These are phyloP conservation scores for Globisporangium sylvaticum DNA, from an alignment of 352 stramenopile species.

Conservation along the genomic window DNA sequence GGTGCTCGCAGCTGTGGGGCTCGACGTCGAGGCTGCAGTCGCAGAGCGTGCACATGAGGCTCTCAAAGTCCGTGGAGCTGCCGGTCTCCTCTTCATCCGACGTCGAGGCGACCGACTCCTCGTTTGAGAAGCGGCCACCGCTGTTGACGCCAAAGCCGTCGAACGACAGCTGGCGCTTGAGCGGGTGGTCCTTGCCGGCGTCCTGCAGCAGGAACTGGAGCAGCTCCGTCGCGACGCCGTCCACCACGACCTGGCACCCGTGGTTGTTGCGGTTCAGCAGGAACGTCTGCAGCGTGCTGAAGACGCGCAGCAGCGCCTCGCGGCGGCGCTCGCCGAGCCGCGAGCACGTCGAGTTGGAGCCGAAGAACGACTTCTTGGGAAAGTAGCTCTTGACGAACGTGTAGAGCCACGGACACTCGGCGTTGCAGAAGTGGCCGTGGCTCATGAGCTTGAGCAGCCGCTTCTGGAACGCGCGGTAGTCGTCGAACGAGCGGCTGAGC, in stretches of 20 bases:
- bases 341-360: neutral
- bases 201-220: constrained; percentile 16
- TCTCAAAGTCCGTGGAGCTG: constrained; percentile 10
- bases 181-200: constrained; percentile 1
- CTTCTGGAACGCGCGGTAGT: constrained; percentile 32
- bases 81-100: constrained; percentile 20
- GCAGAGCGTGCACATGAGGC: constrained; percentile 11
- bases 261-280: constrained; percentile 34
- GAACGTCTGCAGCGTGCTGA: constrained; percentile 35
- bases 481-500: constrained; percentile 17
- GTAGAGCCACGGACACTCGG: constrained; percentile 42
- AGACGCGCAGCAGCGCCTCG: constrained; percentile 21
- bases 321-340: constrained; percentile 17
- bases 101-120: constrained; percentile 17
- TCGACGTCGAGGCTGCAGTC: constrained; percentile 10
- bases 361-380: constrained; percentile 25
- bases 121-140: constrained; percentile 1
- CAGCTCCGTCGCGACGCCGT: constrained; percentile 28
- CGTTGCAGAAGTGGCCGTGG: constrained; percentile 31
- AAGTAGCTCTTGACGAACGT: constrained; percentile 41
- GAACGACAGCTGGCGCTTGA: constrained; percentile 3
- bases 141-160: neutral
- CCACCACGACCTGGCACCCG: constrained; percentile 32
- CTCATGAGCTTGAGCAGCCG: constrained; percentile 29
- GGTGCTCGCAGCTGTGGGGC: neutral